A percentile compares a stretch with the other conserved stretches of the same genome.
These are phyloP conservation scores for Pleurotus djamor DNA, from an alignment of 768 basidiomycete species.

Conservation along the genomic window DNA sequence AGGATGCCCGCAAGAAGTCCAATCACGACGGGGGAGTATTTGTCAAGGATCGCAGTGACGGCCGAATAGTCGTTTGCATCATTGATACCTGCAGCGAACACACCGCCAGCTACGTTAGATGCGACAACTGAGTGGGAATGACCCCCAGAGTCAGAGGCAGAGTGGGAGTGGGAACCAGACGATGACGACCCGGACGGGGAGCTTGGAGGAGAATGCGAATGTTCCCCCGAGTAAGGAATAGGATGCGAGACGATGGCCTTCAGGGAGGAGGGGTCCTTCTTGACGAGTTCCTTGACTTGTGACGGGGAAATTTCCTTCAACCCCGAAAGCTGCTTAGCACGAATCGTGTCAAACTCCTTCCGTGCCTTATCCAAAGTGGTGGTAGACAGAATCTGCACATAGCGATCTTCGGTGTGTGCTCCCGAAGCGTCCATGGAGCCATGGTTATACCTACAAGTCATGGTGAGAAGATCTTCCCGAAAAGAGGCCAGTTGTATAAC, in stretches of 20 bases:
- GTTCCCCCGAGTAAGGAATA: not conserved
- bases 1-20: constrained; percentile 10
- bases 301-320: not conserved
- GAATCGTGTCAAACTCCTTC: not conserved
- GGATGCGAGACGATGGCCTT: not conserved
- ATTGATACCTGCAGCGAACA: not conserved
- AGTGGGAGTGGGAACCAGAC: not conserved
- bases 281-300: not conserved
- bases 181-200: not conserved
- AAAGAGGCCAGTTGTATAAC: not conserved
- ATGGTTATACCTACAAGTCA: not conserved
- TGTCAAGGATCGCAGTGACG: not conserved
- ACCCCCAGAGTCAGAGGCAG: not conserved
- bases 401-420: not conserved
- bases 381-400: not conserved
- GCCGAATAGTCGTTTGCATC: not conserved
- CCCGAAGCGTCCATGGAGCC: not conserved
- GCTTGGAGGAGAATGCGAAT: not conserved
- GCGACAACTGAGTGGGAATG: not conserved
- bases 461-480: no score
- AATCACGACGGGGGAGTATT: constrained; percentile 9
- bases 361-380: not conserved
- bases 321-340: not conserved
- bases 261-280: not conserved
- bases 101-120: not conserved